These are phyloP conservation scores for Wallacemonas sp. DNA, from an alignment of 208 protist species.

Conservation along the genomic window DNA sequence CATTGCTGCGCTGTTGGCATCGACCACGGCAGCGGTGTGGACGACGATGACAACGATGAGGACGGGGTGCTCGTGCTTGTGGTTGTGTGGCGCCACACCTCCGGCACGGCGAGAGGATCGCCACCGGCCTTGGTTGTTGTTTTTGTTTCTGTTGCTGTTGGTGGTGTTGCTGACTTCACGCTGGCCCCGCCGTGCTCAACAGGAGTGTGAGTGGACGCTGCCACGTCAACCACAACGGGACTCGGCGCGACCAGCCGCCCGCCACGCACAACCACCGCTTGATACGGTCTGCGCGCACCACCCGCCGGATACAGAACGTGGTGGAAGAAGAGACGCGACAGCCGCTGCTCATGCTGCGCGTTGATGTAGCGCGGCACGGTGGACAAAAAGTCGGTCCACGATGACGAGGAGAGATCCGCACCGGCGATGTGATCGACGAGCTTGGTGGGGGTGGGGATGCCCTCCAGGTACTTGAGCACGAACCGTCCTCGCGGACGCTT, in stretches of 20 bases:
- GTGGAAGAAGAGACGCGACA: conserved; percentile 80
- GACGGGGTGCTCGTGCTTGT: neutral
- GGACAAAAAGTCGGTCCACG: conserved; percentile 45
- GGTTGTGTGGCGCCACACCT: conserved; percentile 1
- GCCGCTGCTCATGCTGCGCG: conserved; percentile 47
- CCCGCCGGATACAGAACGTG: conserved; percentile 77
- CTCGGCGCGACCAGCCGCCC: conserved; percentile 35
- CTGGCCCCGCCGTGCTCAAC: too few relatives aligned
- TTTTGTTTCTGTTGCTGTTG: too few relatives aligned
- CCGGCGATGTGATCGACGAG: conserved; percentile 81
- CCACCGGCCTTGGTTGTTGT: too few relatives aligned
- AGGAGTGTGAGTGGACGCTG: neutral
- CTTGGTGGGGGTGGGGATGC: conserved; percentile 47
- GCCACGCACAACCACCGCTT: conserved; percentile 66
- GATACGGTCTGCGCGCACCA: conserved; percentile 63
- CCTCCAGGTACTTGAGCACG: conserved; percentile 80
- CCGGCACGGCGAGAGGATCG: conserved; percentile 39
- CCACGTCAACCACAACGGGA: neutral
- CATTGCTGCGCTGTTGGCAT: conserved; percentile 10
- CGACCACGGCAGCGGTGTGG: neutral
- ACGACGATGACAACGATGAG: neutral
- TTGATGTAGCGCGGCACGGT: conserved; percentile 73
- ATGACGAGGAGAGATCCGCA: conserved; percentile 53
- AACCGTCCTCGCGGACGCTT: conserved; percentile 35
- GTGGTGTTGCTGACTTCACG: too few relatives aligned